Conservation (phyloP, 352 stramenopile species). For the Phytophthora ohioensis region DNA sequence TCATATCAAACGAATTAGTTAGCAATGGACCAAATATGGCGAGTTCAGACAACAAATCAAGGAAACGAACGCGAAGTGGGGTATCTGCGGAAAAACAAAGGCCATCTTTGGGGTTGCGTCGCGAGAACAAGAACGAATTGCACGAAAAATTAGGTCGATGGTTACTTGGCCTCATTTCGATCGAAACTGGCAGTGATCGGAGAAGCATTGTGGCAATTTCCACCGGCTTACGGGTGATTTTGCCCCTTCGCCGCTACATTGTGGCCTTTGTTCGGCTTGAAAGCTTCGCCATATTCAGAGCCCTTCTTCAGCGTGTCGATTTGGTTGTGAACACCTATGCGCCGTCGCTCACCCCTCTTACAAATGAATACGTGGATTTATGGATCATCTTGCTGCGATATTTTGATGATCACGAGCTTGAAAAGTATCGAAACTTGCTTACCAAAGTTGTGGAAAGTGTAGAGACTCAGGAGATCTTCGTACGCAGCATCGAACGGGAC, state of each 20-base stretch:
- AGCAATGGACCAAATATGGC: slow-evolving; percentile 4
- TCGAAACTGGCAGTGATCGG: slow-evolving; percentile 38
- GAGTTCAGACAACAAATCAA: slow-evolving; percentile 16
- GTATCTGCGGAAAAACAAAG: slow-evolving; percentile 6
- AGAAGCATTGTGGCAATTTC: slow-evolving; percentile 45
- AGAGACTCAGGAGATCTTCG: slow-evolving; percentile 41
- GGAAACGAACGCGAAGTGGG: slow-evolving; percentile 40
- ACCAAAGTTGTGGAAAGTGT: slow-evolving; percentile 53
- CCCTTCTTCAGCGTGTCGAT: slow-evolving; percentile 59
- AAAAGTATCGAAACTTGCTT: slow-evolving; percentile 51
- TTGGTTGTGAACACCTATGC: slow-evolving; percentile 49
- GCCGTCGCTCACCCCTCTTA: slow-evolving; percentile 36
- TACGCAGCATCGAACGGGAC: slow-evolving; percentile 26
- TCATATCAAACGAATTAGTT: slow-evolving; percentile 34
- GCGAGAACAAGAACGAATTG: slow-evolving; percentile 21
- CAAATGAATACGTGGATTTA: slow-evolving; percentile 52
- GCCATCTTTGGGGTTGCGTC: slow-evolving; percentile 3
- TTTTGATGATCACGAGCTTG: slow-evolving; percentile 57
- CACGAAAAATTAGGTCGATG: slow-evolving; percentile 51
- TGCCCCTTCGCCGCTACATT: slow-evolving; percentile 62
- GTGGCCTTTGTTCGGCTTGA: slow-evolving; percentile 44
- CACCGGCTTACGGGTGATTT: slow-evolving; percentile 48
- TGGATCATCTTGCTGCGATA: slow-evolving; percentile 56
- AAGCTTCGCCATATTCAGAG: slow-evolving; percentile 48
- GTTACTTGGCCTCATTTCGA: slow-evolving; percentile 54